A percentile compares a stretch with the other conserved stretches of the same genome.
Evolutionary conservation across 2,329 filamentous ascomycete species (phyloP).

Genomic region (Pseudogymnoascus sp.): DNA sequence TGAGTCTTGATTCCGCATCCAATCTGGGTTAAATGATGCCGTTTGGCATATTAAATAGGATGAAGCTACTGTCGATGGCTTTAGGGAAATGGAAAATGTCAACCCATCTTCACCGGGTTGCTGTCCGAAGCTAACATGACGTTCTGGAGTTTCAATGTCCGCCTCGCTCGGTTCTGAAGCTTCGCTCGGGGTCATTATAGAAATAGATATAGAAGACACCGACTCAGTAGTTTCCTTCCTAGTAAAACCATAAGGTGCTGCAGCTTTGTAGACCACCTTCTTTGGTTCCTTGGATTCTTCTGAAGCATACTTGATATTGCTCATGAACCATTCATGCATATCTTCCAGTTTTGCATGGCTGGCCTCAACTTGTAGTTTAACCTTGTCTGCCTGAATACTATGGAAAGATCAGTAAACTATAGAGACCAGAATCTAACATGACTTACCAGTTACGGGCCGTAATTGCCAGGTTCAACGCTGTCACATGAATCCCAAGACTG

Average conservation of each 20-base stretch:
- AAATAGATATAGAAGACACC: background rate
- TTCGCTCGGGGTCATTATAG: background rate
- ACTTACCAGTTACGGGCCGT: conserved; percentile 4
- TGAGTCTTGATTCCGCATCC: background rate
- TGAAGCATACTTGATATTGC: background rate
- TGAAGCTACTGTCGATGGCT: background rate
- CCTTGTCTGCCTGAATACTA: background rate
- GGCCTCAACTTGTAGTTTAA: background rate
- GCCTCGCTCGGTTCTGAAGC: background rate
- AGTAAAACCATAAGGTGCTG: background rate
- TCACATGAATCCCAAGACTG: conserved; percentile 6
- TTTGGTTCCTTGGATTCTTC: background rate
- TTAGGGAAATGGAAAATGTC: background rate
- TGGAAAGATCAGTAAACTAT: background rate
- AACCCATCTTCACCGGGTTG: background rate
- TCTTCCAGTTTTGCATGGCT: background rate
- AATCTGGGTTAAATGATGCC: conserved; percentile 6
- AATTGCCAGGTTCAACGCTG: conserved; percentile 8
- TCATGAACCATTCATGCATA: background rate
- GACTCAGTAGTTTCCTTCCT: background rate
- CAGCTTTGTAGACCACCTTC: background rate
- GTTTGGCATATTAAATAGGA: background rate
- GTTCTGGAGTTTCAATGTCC: background rate
- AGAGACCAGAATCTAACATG: background rate
- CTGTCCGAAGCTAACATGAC: background rate